Conservation (phyloP, 2,329 filamentous ascomycete species). For the Fusarium pseudoanthophilum region DNA sequence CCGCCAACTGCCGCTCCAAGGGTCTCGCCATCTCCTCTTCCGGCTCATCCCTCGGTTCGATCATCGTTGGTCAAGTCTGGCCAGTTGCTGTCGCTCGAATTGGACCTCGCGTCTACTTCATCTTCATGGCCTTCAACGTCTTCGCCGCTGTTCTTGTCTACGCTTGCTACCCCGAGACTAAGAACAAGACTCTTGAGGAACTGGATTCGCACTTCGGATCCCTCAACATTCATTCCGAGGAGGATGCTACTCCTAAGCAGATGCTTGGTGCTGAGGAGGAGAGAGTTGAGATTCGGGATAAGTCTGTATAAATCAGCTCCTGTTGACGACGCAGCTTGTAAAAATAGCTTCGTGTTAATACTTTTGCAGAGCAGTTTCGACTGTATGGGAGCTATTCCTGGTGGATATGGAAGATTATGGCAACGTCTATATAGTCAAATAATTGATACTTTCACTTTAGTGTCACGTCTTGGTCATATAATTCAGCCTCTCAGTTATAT, state of each 20-base stretch:
- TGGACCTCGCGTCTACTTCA: slow-evolving; percentile 10
- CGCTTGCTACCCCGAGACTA: slow-evolving; percentile 19
- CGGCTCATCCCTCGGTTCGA: slow-evolving; percentile 10
- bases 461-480: background rate
- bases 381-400: accelerated
- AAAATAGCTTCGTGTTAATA: background rate
- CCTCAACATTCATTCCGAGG: slow-evolving; percentile 18
- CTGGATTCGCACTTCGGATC: slow-evolving; percentile 19
- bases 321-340: accelerated
- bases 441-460: background rate
- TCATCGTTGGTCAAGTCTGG: slow-evolving; percentile 21
- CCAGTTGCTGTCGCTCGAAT: slow-evolving; percentile 6
- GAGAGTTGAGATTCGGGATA: background rate
- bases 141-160: slow-evolving; percentile 14
- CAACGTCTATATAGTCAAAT: background rate
- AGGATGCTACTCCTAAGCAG: slow-evolving; percentile 18
- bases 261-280: slow-evolving; percentile 16
- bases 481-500: accelerated
- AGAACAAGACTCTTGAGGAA: slow-evolving; percentile 15
- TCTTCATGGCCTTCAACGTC: slow-evolving; percentile 20
- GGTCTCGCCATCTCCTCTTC: slow-evolving; percentile 19
- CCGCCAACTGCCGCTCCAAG: slow-evolving; percentile 19
- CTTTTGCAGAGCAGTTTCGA: too few species aligned
- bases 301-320: background rate
- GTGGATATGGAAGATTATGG: too few species aligned